A percentile compares a stretch with the other conserved stretches of the same genome.
phyloP scores from a whole-genome alignment of 768 basidiomycete species.

The Suillus discolor region DNA sequence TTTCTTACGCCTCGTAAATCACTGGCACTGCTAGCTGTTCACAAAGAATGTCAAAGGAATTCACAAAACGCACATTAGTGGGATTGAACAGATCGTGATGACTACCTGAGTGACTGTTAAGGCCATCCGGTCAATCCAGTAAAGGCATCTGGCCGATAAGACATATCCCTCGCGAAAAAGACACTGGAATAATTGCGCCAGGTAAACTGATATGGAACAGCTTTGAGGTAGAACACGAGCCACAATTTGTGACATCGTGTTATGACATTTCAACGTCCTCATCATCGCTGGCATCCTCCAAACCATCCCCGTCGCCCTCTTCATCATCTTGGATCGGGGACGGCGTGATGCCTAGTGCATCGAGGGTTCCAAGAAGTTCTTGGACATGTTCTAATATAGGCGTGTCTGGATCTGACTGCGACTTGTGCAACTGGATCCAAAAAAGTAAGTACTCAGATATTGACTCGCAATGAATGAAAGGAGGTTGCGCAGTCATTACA shows the following conservation, averaged over 20 bases:
- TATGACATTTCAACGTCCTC: conserved; percentile 61
- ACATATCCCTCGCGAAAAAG: neutral
- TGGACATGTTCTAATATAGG: conserved; percentile 75
- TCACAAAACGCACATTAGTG: neutral
- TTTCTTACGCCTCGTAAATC: neutral
- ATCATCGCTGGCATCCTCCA: conserved; percentile 64
- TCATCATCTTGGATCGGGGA: conserved; percentile 61
- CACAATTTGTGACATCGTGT: conserved; percentile 3
- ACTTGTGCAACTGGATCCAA: conserved; percentile 59
- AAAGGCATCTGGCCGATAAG: neutral
- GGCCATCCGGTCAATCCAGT: neutral
- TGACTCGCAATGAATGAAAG: neutral
- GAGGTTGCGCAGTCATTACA: neutral
- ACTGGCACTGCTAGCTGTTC: neutral
- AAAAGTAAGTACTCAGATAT: conserved; percentile 11
- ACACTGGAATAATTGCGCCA: neutral
- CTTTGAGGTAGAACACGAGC: neutral
- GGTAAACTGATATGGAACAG: neutral
- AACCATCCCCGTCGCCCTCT: conserved; percentile 47
- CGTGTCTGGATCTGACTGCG: conserved; percentile 73
- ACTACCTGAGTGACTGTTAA: neutral
- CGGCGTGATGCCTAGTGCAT: conserved; percentile 64
- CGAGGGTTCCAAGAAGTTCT: conserved; percentile 72
- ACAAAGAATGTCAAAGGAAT: neutral
- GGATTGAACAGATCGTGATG: neutral